These are phyloP conservation scores for Dactylellina drechsleri DNA, from an alignment of 2,329 filamentous ascomycete species.

Conservation along the genomic window DNA sequence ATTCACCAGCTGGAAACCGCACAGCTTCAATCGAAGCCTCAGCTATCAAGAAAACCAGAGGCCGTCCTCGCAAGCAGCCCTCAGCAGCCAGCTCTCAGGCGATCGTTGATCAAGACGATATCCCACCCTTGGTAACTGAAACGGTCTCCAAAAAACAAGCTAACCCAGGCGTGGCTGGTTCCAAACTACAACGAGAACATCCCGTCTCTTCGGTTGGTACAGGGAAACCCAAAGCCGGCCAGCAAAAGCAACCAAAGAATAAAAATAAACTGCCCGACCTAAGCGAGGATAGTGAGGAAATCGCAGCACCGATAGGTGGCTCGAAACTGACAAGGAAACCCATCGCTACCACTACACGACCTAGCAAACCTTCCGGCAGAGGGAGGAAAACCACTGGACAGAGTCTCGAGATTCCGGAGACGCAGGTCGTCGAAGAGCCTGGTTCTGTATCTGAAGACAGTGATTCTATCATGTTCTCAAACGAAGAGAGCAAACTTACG, in stretches of 20 bases:
- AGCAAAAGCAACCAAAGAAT: background rate
- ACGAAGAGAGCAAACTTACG: slow-evolving; percentile 7
- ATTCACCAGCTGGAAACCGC: background rate
- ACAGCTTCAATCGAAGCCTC: slow-evolving; percentile 25
- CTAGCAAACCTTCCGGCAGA: background rate
- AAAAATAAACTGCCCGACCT: background rate
- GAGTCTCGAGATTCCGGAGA: slow-evolving; percentile 38
- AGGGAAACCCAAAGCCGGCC: slow-evolving; percentile 6
- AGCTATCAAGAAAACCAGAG: slow-evolving; percentile 32
- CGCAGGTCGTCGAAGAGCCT: slow-evolving; percentile 6
- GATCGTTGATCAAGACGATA: slow-evolving; percentile 14
- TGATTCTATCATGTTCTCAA: background rate
- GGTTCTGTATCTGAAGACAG: slow-evolving; percentile 7
- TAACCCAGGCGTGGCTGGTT: background rate
- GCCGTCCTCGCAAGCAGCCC: slow-evolving; percentile 42
- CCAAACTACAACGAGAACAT: background rate
- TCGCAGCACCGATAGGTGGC: no score
- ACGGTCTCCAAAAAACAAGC: background rate
- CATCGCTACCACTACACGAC: background rate
- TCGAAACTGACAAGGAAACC: slow-evolving; percentile 2
- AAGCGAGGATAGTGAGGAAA: slow-evolving; percentile 1
- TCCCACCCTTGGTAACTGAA: background rate
- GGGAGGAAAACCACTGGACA: slow-evolving; percentile 13
- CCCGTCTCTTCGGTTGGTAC: background rate
- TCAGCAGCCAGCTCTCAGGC: background rate